phyloP scores from a whole-genome alignment of 2,329 filamentous ascomycete species.

The Phyllosticta citribraziliensis region DNA sequence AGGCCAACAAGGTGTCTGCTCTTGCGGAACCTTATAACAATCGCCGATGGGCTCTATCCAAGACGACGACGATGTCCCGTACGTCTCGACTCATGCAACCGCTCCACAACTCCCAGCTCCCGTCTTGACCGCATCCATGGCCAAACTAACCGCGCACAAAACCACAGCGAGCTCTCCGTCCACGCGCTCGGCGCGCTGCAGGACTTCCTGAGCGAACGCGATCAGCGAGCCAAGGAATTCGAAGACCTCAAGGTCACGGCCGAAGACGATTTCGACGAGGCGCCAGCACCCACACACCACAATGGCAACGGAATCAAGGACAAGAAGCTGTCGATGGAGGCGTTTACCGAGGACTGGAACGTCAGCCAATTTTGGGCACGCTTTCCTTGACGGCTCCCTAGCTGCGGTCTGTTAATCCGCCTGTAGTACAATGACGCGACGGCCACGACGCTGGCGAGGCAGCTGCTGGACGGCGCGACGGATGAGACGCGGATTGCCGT shows the following conservation, averaged over 20 bases:
- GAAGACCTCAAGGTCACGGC: conserved; percentile 55
- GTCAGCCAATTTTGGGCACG: conserved; percentile 73
- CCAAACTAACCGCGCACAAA: neutral
- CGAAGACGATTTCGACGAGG: conserved; percentile 47
- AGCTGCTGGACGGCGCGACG: conserved; percentile 54
- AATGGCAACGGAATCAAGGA: neutral
- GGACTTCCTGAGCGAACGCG: conserved; percentile 64
- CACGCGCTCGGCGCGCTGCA: conserved; percentile 59
- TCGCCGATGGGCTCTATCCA: neutral
- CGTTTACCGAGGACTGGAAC: conserved; percentile 75
- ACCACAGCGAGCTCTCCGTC: conserved; percentile 51
- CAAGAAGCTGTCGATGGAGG: conserved; percentile 49
- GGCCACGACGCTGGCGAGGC: conserved; percentile 51
- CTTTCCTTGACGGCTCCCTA: conserved; percentile 2
- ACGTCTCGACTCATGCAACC: conserved; percentile 11
- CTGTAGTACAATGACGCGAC: conserved; percentile 63
- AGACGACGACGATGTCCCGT: conserved; percentile 29
- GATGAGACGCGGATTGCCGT: conserved; percentile 53
- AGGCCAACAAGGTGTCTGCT: conserved; percentile 6
- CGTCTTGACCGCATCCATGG: neutral
- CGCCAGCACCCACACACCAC: neutral
- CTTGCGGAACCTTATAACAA: neutral
- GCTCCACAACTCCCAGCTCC: neutral
- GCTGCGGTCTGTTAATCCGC: neutral
- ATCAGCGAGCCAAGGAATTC: conserved; percentile 56